These are phyloP conservation scores for Isabelozyma pseudorhagii DNA, from an alignment of 805 yeast genomes.

Conservation along the genomic window DNA sequence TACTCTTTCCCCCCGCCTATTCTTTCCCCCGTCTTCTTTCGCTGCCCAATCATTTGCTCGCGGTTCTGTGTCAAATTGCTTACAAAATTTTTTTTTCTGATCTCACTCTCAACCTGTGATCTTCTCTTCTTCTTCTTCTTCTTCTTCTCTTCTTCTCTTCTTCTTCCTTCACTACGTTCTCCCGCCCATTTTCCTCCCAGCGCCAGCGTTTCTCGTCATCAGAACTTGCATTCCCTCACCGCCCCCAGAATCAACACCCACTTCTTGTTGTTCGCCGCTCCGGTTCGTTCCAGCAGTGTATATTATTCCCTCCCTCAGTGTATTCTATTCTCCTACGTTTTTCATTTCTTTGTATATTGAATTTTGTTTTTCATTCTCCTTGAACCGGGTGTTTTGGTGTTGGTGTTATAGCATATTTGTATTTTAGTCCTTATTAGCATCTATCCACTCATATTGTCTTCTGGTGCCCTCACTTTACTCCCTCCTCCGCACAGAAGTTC, in stretches of 20 bases:
- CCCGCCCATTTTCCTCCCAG: too few species aligned
- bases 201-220: neutral
- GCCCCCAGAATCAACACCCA: too few species aligned
- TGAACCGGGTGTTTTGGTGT: neutral
- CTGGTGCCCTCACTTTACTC: neutral
- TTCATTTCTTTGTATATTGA: neutral
- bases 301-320: neutral
- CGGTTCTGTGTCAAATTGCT: neutral
- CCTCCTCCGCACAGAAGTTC: neutral
- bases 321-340: neutral
- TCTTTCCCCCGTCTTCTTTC: neutral
- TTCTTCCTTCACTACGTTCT: neutral
- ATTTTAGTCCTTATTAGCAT: neutral
- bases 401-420: neutral
- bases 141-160: neutral
- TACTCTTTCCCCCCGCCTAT: neutral
- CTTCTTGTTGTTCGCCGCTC: too few species aligned
- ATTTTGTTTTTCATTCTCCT: neutral
- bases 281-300: neutral
- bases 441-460: neutral
- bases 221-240: neutral
- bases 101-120: neutral
- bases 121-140: neutral
- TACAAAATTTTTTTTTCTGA: neutral
- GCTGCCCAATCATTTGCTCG: neutral